Evolutionary conservation across 2,329 filamentous ascomycete species (phyloP).

Genomic region (Epichloe amarillans): DNA sequence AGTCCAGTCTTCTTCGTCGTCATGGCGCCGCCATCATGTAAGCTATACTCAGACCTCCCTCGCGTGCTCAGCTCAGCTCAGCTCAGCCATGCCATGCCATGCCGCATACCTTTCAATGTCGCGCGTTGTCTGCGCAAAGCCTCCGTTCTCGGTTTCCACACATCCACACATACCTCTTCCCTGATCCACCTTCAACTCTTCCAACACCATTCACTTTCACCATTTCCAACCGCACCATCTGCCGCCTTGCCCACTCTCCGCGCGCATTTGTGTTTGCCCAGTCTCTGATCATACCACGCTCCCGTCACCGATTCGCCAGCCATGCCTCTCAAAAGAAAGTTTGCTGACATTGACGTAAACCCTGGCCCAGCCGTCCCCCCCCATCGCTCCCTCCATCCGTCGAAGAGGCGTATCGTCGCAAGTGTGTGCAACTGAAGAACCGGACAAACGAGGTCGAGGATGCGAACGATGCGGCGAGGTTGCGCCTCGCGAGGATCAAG

Average conservation of each 20-base stretch:
- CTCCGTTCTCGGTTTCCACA: constrained; percentile 1
- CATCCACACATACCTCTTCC: too few relatives aligned
- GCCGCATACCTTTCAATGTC: not conserved
- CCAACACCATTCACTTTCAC: not conserved
- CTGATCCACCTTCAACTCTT: too few relatives aligned
- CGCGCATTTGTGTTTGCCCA: not conserved
- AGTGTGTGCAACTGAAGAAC: constrained; percentile 89
- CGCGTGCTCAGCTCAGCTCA: constrained; percentile 2
- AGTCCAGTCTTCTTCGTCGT: not conserved
- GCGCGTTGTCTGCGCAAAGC: not conserved
- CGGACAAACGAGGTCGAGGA: constrained; percentile 86
- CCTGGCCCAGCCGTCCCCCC: constrained; percentile 32
- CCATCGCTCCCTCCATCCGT: constrained; percentile 70
- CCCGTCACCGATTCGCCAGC: constrained; percentile 3
- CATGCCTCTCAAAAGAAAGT: constrained; percentile 25
- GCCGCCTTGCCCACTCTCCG: too few relatives aligned
- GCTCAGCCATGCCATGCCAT: too few relatives aligned
- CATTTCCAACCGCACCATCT: not conserved
- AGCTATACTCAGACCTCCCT: constrained; percentile 8
- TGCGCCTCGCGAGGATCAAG: constrained; percentile 66
- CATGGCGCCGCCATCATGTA: constrained; percentile 18
- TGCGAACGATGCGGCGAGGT: constrained; percentile 71
- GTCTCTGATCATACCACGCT: not conserved
- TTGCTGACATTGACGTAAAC: constrained; percentile 21
- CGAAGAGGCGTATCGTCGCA: constrained; percentile 88